Evolutionary conservation across 2,329 filamentous ascomycete species (phyloP).

Genomic region (Metarhizium anisopliae): DNA sequence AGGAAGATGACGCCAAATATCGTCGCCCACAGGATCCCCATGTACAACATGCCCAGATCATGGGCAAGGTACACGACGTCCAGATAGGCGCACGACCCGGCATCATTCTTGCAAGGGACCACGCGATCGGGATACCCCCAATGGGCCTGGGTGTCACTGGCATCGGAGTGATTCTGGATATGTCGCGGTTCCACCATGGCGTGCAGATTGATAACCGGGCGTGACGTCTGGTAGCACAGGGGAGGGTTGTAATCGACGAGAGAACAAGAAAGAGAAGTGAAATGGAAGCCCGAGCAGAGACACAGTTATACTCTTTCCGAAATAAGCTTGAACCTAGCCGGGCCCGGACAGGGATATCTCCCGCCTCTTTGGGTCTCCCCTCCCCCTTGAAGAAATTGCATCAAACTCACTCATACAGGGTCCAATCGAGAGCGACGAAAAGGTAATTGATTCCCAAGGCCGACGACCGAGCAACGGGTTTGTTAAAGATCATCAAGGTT

Average conservation of each 20-base stretch:
- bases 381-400: not conserved
- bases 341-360: not conserved
- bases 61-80: conserved; percentile 41
- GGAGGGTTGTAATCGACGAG: not conserved
- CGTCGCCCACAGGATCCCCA: conserved; percentile 40
- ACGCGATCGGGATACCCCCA: conserved; percentile 39
- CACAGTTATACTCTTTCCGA: not conserved
- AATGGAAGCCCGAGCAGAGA: not conserved
- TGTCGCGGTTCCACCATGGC: conserved; percentile 19
- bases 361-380: not conserved
- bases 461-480: not conserved
- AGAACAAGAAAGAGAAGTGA: not conserved
- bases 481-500: not conserved
- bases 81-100: conserved; percentile 40
- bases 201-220: not conserved
- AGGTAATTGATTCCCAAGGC: not conserved
- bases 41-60: conserved; percentile 40
- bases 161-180: conserved; percentile 33
- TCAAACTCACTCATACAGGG: not conserved
- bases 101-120: conserved; percentile 35
- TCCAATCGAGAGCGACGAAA: conserved; percentile 1
- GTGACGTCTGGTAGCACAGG: not conserved
- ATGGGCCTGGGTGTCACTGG: conserved; percentile 27
- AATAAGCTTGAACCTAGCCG: not conserved
- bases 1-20: conserved; percentile 33